Base-by-base conservation (phyloP, 139 green algal genomes). In the Dunaliella sp. region DNA sequence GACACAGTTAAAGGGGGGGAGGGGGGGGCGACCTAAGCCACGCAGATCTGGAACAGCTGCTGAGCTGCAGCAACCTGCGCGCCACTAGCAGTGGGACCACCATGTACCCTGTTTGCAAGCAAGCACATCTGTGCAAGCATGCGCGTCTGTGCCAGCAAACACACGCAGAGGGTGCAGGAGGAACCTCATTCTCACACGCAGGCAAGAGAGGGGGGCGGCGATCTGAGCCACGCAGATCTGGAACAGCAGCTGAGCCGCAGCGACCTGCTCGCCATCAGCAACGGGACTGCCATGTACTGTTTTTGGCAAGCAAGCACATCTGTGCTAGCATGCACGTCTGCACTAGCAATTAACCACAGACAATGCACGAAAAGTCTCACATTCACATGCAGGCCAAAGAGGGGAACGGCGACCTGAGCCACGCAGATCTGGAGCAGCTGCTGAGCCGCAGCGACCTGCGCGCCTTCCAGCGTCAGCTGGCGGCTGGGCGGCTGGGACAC, bases 381-480 rank as follows among this genome's bases (percentile, higher is more conserved):
- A 7, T 65, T 7, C 48, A 7, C 48, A 26, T 16, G 48, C 48
- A 65, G 48, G 48, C 48, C 48, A 16, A 65, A 65, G 48, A 65
- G 16, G 48, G 48, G 48, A 16, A 16, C 7, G 48, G 48, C 48
- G 48, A 65, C 48, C 48, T 65, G 7, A 65, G 48, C 48, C 48
- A 65, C 7, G 48, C 48, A 65, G 77, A 82, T 35, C 77, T 82
- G 3, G 77, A 82, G 35, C 16, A 37, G 35, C 31, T 75, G 36
- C 80, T 84, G 16, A 36, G 21, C 2, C 80, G 38, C 28, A 31
- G 22, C 3, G 80, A 84, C 36, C 80, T 84, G 80, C 80, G 35
- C 3, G 30, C 36, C 38, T 84, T 84, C 80, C 37, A 75, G 38
- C 80, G 80, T 31, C 24, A 38, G 1, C 36, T 84, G 80, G 80